Conservation (phyloP, 78 protist genomes). For the Neovahlkampfia damariscottae region DNA sequence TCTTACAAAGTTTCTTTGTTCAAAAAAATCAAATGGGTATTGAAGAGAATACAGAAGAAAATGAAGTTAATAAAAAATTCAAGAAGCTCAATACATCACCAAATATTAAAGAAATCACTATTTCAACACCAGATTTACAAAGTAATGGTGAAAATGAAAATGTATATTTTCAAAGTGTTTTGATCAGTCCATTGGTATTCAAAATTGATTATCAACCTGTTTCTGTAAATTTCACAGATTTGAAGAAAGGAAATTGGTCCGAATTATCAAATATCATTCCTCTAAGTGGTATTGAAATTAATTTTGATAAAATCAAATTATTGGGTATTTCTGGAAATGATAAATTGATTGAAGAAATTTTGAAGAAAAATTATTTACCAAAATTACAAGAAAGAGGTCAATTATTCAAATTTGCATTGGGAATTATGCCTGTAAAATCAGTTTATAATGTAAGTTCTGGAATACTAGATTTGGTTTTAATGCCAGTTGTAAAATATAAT, state of each 20-base stretch:
- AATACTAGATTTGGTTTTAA: background rate
- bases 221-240: background rate
- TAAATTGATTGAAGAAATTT: background rate
- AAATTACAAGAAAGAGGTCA: background rate
- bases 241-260: background rate
- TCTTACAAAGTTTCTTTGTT: background rate
- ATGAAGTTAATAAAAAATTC: background rate
- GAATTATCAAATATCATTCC: background rate
- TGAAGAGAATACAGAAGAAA: background rate
- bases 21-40: background rate
- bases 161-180: background rate
- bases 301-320: background rate
- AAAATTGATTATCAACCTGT: constrained; percentile 9
- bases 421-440: background rate
- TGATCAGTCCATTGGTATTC: background rate
- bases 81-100: too few species aligned
- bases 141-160: too few species aligned
- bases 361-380: background rate
- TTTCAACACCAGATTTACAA: too few species aligned
- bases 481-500: background rate
- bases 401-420: background rate
- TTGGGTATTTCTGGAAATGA: background rate
- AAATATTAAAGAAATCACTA: too few species aligned
- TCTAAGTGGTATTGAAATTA: background rate
- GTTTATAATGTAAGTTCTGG: background rate